Evolutionary conservation across 768 basidiomycete species (phyloP).

Genomic region (Lactifluus volemus): DNA sequence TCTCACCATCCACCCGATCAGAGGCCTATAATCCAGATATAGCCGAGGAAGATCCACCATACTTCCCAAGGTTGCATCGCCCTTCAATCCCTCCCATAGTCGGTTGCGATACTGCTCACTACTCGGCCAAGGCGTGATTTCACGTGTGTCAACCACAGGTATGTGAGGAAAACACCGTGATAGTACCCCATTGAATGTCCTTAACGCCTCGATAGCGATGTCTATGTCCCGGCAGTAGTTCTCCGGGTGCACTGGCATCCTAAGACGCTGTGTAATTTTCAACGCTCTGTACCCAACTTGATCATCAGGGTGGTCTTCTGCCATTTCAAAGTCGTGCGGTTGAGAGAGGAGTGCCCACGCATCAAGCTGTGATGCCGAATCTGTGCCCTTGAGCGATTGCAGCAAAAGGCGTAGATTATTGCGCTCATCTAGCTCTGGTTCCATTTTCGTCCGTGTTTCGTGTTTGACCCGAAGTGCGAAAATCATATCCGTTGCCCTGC

Average conservation of each 20-base stretch:
- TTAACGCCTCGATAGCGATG: slow-evolving; percentile 1
- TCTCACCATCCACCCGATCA: slow-evolving; percentile 52
- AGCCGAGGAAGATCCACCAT: slow-evolving; percentile 34
- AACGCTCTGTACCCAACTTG: slow-evolving; percentile 40
- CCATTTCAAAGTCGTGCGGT: slow-evolving; percentile 1
- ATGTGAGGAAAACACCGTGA: neutral
- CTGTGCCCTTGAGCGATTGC: slow-evolving; percentile 10
- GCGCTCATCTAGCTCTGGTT: neutral
- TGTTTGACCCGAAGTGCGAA: slow-evolving; percentile 12
- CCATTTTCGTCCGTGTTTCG: neutral
- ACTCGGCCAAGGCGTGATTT: neutral
- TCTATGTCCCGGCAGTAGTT: slow-evolving; percentile 14
- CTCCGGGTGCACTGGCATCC: slow-evolving; percentile 13
- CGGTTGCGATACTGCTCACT: slow-evolving; percentile 13
- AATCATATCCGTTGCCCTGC: neutral
- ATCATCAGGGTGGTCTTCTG: slow-evolving; percentile 36
- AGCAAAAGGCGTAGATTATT: slow-evolving; percentile 1
- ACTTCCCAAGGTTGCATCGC: slow-evolving; percentile 32
- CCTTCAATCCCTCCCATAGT: slow-evolving; percentile 35
- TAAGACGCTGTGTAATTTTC: neutral
- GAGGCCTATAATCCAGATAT: slow-evolving; percentile 63
- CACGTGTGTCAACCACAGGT: neutral
- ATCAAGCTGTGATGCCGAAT: slow-evolving; percentile 18
- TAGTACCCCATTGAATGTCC: slow-evolving; percentile 1
- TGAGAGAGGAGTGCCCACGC: slow-evolving; percentile 7